A percentile compares a stretch with the other conserved stretches of the same genome.
Evolutionary conservation across 352 stramenopile species (phyloP).

Genomic region (Pythium folliculosum): DNA sequence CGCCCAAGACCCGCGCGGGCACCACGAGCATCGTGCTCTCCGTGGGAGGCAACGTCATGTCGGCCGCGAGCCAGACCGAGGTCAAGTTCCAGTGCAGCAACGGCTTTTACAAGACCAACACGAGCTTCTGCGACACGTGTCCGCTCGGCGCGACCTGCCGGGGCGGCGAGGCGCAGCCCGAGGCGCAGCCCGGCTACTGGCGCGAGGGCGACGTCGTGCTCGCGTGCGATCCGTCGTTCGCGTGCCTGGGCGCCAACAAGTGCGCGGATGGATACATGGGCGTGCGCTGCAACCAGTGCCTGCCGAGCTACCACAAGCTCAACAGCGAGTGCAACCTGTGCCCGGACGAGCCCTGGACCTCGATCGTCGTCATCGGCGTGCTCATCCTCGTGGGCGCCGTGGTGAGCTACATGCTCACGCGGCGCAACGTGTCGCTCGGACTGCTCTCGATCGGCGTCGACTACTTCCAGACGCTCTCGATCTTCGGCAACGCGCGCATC

Average conservation of each 20-base stretch:
- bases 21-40: constrained; percentile 55
- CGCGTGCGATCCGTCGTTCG: constrained; percentile 53
- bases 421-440: constrained; percentile 65
- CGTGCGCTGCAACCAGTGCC: constrained; percentile 52
- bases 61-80: constrained; percentile 54
- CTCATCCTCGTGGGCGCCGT: constrained; percentile 46
- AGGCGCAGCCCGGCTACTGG: constrained; percentile 57
- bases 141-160: constrained; percentile 49
- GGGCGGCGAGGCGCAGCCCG: constrained; percentile 47
- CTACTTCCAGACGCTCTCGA: constrained; percentile 86
- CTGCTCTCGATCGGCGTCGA: constrained; percentile 82
- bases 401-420: constrained; percentile 60
- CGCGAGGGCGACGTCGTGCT: constrained; percentile 55
- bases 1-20: constrained; percentile 59
- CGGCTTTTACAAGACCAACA: constrained; percentile 51
- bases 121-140: constrained; percentile 52
- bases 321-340: constrained; percentile 64
- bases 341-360: constrained; percentile 57
- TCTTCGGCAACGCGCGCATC: constrained; percentile 75
- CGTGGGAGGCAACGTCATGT: constrained; percentile 62
- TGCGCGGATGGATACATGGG: constrained; percentile 48
- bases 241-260: constrained; percentile 54
- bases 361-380: constrained; percentile 48
- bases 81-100: constrained; percentile 65
- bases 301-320: constrained; percentile 55